Evolutionary conservation across 495 filamentous ascomycete genomes (phyloP).

Genomic region (Aspergillus ostianus): DNA sequence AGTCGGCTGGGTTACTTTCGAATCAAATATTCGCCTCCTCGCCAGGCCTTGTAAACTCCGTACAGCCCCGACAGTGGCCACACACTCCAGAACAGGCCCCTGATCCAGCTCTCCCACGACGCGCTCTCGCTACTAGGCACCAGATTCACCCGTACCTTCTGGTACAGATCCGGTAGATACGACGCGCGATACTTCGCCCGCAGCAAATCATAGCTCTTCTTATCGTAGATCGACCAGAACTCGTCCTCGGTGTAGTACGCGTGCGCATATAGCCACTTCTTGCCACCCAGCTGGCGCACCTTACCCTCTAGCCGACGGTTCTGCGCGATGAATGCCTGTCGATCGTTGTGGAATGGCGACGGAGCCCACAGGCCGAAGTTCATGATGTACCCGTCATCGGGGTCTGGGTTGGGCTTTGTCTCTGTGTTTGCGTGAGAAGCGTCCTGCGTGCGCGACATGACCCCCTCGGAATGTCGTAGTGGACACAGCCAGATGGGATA

Average conservation of each 20-base stretch:
- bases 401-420: constrained; percentile 3
- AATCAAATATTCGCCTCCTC: constrained; percentile 26
- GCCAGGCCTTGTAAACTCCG: constrained; percentile 25
- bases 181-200: constrained; percentile 49
- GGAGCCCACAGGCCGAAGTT: constrained; percentile 59
- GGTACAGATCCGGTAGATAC: constrained; percentile 48
- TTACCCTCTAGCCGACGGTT: constrained; percentile 66
- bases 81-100: constrained; percentile 19
- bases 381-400: constrained; percentile 33
- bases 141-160: constrained; percentile 48
- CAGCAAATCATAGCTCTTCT: constrained; percentile 45
- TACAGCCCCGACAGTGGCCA: constrained; percentile 28
- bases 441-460: constrained; percentile 2
- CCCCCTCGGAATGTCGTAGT: constrained; percentile 5
- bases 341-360: constrained; percentile 13
- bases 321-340: constrained; percentile 44
- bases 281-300: constrained; percentile 62
- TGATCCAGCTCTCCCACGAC: constrained; percentile 12
- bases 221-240: constrained; percentile 56
- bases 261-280: constrained; percentile 60
- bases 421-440: constrained; percentile 3
- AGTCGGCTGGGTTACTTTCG: neutral
- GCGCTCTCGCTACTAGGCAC: neutral
- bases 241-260: constrained; percentile 53
- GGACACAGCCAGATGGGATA: constrained; percentile 64